Evolutionary conservation across 352 stramenopile genomes (phyloP).

Genomic region (Phytophthora pseudosyringae): DNA sequence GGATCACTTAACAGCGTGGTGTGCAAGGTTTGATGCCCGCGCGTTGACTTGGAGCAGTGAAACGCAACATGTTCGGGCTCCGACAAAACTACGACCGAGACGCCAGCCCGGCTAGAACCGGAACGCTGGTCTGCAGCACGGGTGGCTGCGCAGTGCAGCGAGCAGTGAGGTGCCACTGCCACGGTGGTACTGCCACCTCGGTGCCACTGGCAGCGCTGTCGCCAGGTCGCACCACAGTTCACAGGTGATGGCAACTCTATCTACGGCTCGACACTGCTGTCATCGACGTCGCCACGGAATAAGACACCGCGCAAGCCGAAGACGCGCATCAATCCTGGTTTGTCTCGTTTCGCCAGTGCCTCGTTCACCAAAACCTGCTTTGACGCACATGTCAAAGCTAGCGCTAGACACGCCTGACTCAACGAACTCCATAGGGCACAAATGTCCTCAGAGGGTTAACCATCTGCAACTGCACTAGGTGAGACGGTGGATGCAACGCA

Average conservation of each 20-base stretch:
- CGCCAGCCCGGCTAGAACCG: constrained; percentile 28
- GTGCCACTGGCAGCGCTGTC: neutral
- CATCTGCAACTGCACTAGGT: neutral
- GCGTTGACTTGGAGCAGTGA: constrained; percentile 16
- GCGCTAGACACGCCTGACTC: neutral
- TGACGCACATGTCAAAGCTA: constrained; percentile 7
- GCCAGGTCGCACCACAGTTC: neutral
- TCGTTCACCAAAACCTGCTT: neutral
- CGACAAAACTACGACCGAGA: constrained; percentile 35
- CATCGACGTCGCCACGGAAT: neutral
- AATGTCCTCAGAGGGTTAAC: constrained; percentile 1
- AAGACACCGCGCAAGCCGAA: neutral
- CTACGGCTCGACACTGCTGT: neutral
- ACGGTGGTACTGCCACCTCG: no score
- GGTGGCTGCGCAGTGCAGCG: constrained; percentile 3
- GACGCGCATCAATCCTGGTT: constrained; percentile 5
- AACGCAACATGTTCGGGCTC: constrained; percentile 32
- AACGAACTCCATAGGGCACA: neutral
- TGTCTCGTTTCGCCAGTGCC: constrained; percentile 14
- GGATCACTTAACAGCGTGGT: constrained; percentile 22
- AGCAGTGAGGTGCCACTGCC: neutral
- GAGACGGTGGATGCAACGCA: constrained; percentile 20
- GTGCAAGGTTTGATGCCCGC: constrained; percentile 17
- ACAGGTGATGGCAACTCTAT: neutral
- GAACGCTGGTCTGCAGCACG: constrained; percentile 1